phyloP scores from a whole-genome alignment of 768 basidiomycete species.

The Tricholoma flavovirens region DNA sequence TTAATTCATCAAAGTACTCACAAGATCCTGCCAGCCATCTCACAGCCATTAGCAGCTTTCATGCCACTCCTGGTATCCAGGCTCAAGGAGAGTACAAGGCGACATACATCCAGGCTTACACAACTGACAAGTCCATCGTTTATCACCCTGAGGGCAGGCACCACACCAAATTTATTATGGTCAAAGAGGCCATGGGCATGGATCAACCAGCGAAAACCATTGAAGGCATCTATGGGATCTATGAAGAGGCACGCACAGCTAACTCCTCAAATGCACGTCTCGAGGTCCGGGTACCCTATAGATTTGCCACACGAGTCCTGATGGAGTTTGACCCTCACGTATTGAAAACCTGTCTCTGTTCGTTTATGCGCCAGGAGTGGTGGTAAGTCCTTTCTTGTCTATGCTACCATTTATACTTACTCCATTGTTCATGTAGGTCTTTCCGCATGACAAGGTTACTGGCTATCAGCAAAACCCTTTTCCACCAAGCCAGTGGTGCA shows the following conservation, averaged over 20 bases:
- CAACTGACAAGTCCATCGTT: too few relatives aligned
- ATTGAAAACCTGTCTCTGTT: background rate
- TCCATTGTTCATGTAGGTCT: background rate
- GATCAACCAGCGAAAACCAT: slow-evolving; percentile 1
- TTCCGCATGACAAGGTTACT: slow-evolving; percentile 1
- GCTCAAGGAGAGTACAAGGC: slow-evolving; percentile 5
- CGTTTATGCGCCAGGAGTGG: slow-evolving; percentile 7
- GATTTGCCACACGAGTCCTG: background rate
- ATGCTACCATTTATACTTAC: background rate
- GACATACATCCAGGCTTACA: slow-evolving; percentile 13
- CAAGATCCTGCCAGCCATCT: slow-evolving; percentile 13
- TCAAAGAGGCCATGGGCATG: slow-evolving; percentile 8
- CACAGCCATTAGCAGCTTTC: slow-evolving; percentile 10
- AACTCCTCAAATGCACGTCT: slow-evolving; percentile 10
- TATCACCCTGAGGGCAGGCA: slow-evolving; percentile 5
- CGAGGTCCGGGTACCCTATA: slow-evolving; percentile 8
- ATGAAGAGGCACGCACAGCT: background rate
- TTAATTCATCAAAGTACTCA: slow-evolving; percentile 6
- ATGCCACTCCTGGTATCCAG: slow-evolving; percentile 5
- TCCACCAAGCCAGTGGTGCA: background rate
- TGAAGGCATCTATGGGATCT: slow-evolving; percentile 4
- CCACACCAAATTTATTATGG: slow-evolving; percentile 9
- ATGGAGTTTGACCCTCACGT: background rate
- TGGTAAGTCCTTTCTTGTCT: slow-evolving; percentile 1
- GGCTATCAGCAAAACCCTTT: background rate